phyloP scores from a whole-genome alignment of 2,329 filamentous ascomycete species.

The Ophiostoma ulmi region DNA sequence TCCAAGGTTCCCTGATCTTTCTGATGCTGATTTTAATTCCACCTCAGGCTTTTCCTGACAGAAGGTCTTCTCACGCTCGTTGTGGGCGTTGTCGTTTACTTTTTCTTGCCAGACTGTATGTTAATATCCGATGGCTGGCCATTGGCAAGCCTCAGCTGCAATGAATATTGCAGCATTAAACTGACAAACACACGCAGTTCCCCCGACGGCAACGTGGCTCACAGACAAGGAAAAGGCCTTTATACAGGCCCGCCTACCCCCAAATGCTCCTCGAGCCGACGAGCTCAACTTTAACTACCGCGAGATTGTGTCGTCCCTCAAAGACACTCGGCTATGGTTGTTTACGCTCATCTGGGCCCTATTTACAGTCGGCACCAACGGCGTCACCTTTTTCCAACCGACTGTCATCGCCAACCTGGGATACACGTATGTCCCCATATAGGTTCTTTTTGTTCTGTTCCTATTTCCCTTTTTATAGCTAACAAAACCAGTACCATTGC shows the following conservation, averaged over 20 bases:
- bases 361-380: constrained; percentile 43
- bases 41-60: constrained; percentile 34
- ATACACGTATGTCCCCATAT: constrained; percentile 22
- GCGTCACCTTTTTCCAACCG: constrained; percentile 41
- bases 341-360: constrained; percentile 44
- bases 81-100: constrained; percentile 45
- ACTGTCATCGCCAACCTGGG: constrained; percentile 39
- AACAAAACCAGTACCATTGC: constrained; percentile 38
- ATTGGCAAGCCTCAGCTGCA: background rate
- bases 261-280: constrained; percentile 40
- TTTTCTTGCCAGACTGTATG: constrained; percentile 50
- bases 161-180: constrained; percentile 25
- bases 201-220: constrained; percentile 42
- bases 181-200: constrained; percentile 31
- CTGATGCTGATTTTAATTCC: background rate
- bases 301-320: constrained; percentile 39
- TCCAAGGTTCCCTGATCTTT: background rate
- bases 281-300: constrained; percentile 40
- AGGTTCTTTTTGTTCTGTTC: background rate
- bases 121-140: background rate
- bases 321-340: constrained; percentile 42
- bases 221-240: constrained; percentile 44
- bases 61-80: constrained; percentile 47
- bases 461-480: background rate
- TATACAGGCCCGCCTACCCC: constrained; percentile 43